Conservation (phyloP, 2,329 filamentous ascomycete species). For the Sclerotinia trifoliorum region DNA sequence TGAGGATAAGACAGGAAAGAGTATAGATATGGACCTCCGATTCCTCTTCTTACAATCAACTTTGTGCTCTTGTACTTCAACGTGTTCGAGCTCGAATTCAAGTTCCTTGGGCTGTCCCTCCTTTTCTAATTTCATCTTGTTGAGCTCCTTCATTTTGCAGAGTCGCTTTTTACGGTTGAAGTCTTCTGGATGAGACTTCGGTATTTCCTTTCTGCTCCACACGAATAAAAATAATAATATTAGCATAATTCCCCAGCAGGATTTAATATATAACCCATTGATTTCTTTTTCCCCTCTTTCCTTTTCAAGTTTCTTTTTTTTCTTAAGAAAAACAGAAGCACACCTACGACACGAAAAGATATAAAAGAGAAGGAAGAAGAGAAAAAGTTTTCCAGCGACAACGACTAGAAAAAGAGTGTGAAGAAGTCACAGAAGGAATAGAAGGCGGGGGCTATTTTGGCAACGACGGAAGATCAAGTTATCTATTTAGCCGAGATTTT, state of each 20-base stretch:
- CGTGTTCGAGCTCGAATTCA: not conserved
- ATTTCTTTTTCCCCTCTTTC: not conserved
- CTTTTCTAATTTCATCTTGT: not conserved
- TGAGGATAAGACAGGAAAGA: slow-evolving; percentile 4
- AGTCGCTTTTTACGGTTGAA: slow-evolving; percentile 9
- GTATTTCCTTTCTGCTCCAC: slow-evolving; percentile 23
- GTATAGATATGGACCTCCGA: slow-evolving; percentile 4
- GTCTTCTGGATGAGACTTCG: slow-evolving; percentile 11
- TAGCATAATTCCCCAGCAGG: slow-evolving; percentile 10
- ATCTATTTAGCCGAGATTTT: slow-evolving; percentile 20
- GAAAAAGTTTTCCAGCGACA: not conserved
- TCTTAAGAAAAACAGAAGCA: not conserved
- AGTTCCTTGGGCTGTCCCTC: not conserved
- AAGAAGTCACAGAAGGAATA: not conserved
- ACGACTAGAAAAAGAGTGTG: not conserved
- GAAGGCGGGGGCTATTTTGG: slow-evolving; percentile 2
- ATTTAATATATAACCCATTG: slow-evolving; percentile 17
- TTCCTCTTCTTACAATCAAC: not conserved
- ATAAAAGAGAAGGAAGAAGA: not conserved
- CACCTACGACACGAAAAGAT: not conserved
- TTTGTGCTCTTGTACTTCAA: slow-evolving; percentile 8
- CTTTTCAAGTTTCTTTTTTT: not conserved
- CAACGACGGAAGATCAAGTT: not conserved
- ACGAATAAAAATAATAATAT: slow-evolving; percentile 16
- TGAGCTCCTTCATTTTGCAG: not conserved